phyloP scores from a whole-genome alignment of 2,329 filamentous ascomycete genomes.

The Epichloe typhina region DNA sequence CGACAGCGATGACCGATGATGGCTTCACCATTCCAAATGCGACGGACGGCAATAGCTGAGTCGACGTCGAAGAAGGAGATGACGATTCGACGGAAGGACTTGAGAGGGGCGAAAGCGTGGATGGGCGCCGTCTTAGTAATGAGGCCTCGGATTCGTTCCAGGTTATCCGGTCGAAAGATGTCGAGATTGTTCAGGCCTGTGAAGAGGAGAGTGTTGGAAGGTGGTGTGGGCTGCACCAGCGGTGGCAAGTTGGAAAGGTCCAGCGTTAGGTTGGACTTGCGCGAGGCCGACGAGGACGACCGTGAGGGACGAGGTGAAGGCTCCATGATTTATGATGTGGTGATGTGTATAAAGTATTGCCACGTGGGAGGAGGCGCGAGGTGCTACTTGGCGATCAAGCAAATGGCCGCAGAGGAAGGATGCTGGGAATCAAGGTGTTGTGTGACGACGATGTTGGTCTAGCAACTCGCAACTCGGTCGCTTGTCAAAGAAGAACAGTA shows the following conservation, averaged over 20 bases:
- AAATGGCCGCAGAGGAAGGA: not conserved
- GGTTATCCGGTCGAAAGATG: slow-evolving; percentile 62
- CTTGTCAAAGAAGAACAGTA: not conserved
- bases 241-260: slow-evolving; percentile 63
- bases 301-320: slow-evolving; percentile 24
- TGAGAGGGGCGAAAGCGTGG: slow-evolving; percentile 67
- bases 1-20: slow-evolving; percentile 57
- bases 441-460: not conserved
- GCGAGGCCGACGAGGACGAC: slow-evolving; percentile 32
- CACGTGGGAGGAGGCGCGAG: not conserved
- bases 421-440: not conserved
- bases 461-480: not conserved
- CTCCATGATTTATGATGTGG: slow-evolving; percentile 17
- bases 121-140: slow-evolving; percentile 58
- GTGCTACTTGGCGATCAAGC: not conserved
- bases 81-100: slow-evolving; percentile 71
- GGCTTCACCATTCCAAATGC: slow-evolving; percentile 59
- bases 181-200: slow-evolving; percentile 63
- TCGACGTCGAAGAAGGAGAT: slow-evolving; percentile 62
- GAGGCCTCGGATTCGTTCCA: slow-evolving; percentile 59
- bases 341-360: slow-evolving; percentile 3
- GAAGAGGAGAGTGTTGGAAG: slow-evolving; percentile 73
- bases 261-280: slow-evolving; percentile 45
- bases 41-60: slow-evolving; percentile 56
- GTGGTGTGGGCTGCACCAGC: slow-evolving; percentile 55